phyloP scores from a whole-genome alignment of 2,329 filamentous ascomycete genomes.

The Aspergillus novoparasiticus region DNA sequence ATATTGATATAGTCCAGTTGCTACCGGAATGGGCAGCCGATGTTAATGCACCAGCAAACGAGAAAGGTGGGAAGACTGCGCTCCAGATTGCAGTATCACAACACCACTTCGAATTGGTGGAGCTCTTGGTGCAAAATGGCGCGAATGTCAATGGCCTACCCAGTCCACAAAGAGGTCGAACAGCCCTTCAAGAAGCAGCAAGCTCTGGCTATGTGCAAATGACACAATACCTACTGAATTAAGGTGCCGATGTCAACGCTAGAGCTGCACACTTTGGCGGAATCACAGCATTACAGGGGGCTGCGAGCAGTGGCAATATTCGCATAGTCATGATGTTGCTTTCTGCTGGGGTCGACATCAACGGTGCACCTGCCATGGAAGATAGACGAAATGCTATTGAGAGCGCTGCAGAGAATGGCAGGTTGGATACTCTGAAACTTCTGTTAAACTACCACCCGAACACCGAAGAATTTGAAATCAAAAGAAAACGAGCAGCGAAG shows the following conservation, averaged over 20 bases:
- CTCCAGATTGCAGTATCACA: slow-evolving; percentile 16
- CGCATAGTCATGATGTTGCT: background rate
- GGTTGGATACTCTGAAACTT: background rate
- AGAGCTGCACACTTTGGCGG: background rate
- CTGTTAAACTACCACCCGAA: background rate
- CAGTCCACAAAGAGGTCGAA: slow-evolving; percentile 14
- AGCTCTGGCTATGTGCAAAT: slow-evolving; percentile 20
- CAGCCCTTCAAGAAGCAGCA: slow-evolving; percentile 21
- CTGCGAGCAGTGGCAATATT: background rate
- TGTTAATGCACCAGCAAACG: slow-evolving; percentile 23
- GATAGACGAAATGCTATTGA: slow-evolving; percentile 3
- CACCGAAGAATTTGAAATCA: slow-evolving; percentile 17
- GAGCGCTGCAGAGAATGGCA: background rate
- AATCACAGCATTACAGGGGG: slow-evolving; percentile 1
- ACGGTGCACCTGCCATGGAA: background rate
- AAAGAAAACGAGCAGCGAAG: slow-evolving; percentile 13
- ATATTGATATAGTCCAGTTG: slow-evolving; percentile 21
- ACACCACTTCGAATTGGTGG: slow-evolving; percentile 15
- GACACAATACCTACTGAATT: slow-evolving; percentile 16
- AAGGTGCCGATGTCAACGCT: slow-evolving; percentile 16
- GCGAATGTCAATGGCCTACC: slow-evolving; percentile 28
- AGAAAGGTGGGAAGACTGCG: slow-evolving; percentile 12
- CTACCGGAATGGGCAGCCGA: slow-evolving; percentile 27
- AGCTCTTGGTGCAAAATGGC: slow-evolving; percentile 8
- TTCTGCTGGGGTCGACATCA: background rate